phyloP scores from a whole-genome alignment of 192 early-diverging fungal genomes.

The Podila minutissima region DNA sequence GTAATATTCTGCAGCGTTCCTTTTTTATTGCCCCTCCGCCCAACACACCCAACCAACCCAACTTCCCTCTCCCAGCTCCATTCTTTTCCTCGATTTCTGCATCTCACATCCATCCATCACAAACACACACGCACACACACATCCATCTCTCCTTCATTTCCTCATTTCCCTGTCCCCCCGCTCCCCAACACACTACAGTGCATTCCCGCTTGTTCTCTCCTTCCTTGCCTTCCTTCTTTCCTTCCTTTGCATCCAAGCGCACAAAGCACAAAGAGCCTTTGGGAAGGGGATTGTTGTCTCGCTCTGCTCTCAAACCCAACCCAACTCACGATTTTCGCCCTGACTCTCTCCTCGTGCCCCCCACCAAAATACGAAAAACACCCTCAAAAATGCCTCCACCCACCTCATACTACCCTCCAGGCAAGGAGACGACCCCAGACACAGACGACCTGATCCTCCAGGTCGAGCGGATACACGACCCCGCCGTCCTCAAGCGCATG shows the following conservation, averaged over 20 bases:
- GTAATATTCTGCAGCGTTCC: neutral
- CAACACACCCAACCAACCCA: neutral
- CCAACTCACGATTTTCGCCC: neutral
- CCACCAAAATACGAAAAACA: too few relatives aligned
- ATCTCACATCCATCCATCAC: neutral
- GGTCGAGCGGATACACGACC: constrained; percentile 60
- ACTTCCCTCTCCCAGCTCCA: neutral
- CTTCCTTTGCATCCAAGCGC: too few relatives aligned
- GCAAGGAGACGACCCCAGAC: constrained; percentile 23
- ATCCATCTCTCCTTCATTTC: too few relatives aligned
- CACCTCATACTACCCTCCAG: constrained; percentile 7
- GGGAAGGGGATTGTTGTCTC: neutral
- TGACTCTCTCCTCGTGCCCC: too few relatives aligned
- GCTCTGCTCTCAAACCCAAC: neutral
- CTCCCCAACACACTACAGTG: too few relatives aligned
- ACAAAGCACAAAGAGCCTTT: neutral
- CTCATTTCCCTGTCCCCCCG: too few relatives aligned
- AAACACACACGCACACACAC: too few relatives aligned
- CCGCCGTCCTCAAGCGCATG: constrained; percentile 52
- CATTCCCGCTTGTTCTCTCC: too few relatives aligned
- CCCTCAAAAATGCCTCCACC: neutral
- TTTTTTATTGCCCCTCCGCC: neutral
- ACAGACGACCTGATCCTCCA: constrained; percentile 31
- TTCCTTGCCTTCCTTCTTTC: too few relatives aligned
- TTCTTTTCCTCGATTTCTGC: neutral